These are phyloP conservation scores for Hanseniaspora uvarum DNA, from an alignment of 1,139 yeast species.

Conservation along the genomic window DNA sequence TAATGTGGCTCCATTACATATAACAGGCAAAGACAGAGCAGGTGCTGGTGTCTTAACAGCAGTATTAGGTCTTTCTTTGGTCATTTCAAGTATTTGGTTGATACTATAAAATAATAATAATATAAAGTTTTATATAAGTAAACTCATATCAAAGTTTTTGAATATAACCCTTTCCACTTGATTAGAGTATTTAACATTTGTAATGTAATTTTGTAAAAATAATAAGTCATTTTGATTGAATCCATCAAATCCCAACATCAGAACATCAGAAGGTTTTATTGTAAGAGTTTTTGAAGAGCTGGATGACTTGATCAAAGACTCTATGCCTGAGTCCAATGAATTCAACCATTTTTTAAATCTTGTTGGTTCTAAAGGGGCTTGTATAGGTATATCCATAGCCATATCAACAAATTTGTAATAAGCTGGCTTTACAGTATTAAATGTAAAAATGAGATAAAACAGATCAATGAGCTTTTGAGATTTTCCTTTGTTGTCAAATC, in stretches of 20 bases:
- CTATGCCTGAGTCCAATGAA: conserved; percentile 13
- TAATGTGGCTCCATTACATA: conserved; percentile 39
- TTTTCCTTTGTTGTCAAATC: conserved; percentile 35
- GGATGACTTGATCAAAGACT: conserved; percentile 8
- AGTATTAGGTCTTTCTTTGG: conserved; percentile 52
- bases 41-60: conserved; percentile 87
- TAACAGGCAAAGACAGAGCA: conserved; percentile 59
- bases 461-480: conserved; percentile 64
- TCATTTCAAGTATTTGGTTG: conserved; percentile 68
- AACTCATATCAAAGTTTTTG: conserved; percentile 32
- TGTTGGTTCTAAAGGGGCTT: conserved; percentile 15
- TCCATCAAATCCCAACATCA: conserved; percentile 70
- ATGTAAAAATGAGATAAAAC: conserved; percentile 75
- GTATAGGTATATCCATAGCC: conserved; percentile 23
- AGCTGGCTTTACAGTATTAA: conserved; percentile 48
- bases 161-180: conserved; percentile 34
- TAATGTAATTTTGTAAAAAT: conserved; percentile 41
- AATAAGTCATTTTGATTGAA: conserved; percentile 47
- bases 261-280: conserved; percentile 44
- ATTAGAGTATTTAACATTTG: conserved; percentile 43
- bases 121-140: conserved; percentile 23
- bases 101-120: conserved; percentile 34
- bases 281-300: conserved; percentile 17
- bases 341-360: conserved; percentile 7
- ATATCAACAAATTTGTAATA: conserved; percentile 29